Evolutionary conservation across 2,329 filamentous ascomycete species (phyloP), one percentile per base, ranked within the genome.

Genomic region (Hypoxylon sp.): DNA sequence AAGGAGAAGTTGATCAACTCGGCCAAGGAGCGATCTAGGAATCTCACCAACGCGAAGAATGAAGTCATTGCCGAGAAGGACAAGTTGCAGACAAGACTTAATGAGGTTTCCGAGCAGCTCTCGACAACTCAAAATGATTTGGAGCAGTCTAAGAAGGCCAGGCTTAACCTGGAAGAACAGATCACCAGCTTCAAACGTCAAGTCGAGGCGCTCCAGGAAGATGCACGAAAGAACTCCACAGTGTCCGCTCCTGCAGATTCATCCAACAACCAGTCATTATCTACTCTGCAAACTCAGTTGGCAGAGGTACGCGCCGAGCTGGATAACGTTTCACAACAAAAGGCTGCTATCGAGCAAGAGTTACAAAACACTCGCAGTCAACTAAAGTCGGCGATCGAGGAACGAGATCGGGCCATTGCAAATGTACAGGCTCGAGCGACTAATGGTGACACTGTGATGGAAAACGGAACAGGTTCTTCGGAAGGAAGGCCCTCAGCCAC

Each of bases 331-430:
- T 90, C 83, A 6, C 83, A 89, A 8, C 90, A 96, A 77, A 94
- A 93, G 79, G 85, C 89, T 17, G 84, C 84, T 1, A 84, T 93
- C n/a, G 88, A 93, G 71, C 82, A 88, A 64, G 89, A 92, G 68
- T 83, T 92, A 1, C 82, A 85, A 50, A 79, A 77, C 25, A 77
- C 90, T 1, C 86, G 83, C 31, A 71, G 78, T 6, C 90, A 94
- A 74, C 82, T 97, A 11, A 85, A 90, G 57, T 81, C 83, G 8
- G 87, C 86, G 0, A 86, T 89, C 61, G 82, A 86, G 5, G 89
- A 94, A 73, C 85, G 92, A 49, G 91, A 94, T 61, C 84, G 88
- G 68, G 87, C 89, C 8, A 78, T 88, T 35, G 82, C 84, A 27
- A 81, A 81, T 49, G 78, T 81, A 5, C 77, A 71, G 58, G 64